Percentiles rank a stretch among this genome's conserved stretches.
Evolutionary conservation across 2,329 filamentous ascomycete species (phyloP).

Genomic region (Tricladium varicosporioides): DNA sequence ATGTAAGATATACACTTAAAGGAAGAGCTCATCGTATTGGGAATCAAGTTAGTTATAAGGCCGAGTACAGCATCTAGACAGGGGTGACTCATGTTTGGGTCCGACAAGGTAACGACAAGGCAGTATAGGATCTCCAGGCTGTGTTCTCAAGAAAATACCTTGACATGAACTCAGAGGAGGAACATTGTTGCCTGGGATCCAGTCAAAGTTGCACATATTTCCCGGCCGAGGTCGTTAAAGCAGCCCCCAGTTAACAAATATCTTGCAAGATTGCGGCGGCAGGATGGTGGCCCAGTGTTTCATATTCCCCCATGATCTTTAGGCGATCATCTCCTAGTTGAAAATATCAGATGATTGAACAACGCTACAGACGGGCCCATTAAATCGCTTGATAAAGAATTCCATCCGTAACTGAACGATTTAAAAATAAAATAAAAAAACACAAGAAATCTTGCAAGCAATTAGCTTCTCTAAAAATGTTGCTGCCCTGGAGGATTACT

Average conservation of each 20-base stretch:
- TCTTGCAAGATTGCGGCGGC: neutral
- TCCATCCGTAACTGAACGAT: too few species aligned
- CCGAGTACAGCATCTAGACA: slow-evolving; percentile 4
- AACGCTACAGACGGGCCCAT: too few species aligned
- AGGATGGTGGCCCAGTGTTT: slow-evolving; percentile 23
- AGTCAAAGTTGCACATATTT: neutral
- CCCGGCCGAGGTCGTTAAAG: neutral
- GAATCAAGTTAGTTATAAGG: neutral
- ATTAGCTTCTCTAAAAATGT: too few species aligned
- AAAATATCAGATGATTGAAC: neutral
- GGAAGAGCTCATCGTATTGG: neutral
- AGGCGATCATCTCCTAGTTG: neutral
- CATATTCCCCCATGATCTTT: neutral
- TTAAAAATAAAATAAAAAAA: too few species aligned
- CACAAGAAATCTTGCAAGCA: too few species aligned
- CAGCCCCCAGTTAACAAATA: neutral
- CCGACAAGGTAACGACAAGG: neutral
- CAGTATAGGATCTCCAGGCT: slow-evolving; percentile 14
- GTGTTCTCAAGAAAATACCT: slow-evolving; percentile 3
- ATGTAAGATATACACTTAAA: neutral
- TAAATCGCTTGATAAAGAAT: too few species aligned
- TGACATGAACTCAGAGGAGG: slow-evolving; percentile 1
- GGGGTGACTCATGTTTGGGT: slow-evolving; percentile 7
- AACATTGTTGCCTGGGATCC: neutral
- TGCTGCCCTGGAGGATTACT: neutral